Percentiles rank a stretch among this genome's conserved stretches.
These are phyloP conservation scores for Eucalyptus shirleyi DNA, from an alignment of 345 rosid species.

Conservation along the genomic window DNA sequence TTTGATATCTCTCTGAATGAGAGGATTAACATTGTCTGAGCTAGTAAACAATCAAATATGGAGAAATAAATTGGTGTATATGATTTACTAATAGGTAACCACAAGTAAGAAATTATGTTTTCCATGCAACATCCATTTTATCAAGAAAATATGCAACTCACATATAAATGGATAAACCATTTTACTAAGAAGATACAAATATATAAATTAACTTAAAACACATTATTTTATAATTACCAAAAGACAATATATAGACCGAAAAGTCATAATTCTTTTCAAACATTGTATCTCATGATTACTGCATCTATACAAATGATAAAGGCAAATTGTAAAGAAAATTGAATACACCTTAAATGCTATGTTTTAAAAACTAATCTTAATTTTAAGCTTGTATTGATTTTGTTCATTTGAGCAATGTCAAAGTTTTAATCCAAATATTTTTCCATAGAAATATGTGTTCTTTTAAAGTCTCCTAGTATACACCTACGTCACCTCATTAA, in stretches of 20 bases:
- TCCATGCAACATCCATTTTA: neutral
- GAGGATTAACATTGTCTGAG: neutral
- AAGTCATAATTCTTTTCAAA: neutral
- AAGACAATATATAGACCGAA: neutral
- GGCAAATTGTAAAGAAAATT: neutral
- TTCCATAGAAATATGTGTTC: neutral
- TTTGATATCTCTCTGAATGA: neutral
- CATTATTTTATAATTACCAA: neutral
- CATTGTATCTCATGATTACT: neutral
- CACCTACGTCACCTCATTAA: neutral
- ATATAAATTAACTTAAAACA: neutral
- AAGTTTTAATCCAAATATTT: neutral
- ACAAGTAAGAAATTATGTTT: neutral
- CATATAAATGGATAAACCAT: neutral
- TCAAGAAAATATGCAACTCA: neutral
- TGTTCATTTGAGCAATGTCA: neutral
- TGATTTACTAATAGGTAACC: neutral
- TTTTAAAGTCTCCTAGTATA: neutral
- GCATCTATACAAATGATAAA: neutral
- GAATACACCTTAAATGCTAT: neutral
- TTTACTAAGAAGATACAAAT: neutral
- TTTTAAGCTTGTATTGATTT: neutral
- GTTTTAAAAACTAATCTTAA: neutral
- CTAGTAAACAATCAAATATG: neutral
- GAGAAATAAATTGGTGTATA: neutral